phyloP scores from a whole-genome alignment of 441 rosid species.

The Eruca vesicaria region DNA sequence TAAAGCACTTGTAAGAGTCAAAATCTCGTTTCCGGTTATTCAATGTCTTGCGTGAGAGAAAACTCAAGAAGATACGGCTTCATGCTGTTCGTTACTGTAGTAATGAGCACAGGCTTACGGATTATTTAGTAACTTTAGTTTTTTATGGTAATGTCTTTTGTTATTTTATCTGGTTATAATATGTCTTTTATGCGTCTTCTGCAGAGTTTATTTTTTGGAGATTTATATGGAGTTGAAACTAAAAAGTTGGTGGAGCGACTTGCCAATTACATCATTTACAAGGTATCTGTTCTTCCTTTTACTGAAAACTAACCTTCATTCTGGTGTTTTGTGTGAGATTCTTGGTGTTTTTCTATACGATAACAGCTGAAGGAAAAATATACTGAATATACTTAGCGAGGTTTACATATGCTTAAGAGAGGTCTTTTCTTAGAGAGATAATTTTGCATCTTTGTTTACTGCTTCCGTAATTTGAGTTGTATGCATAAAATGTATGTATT shows the following conservation, averaged over 20 bases:
- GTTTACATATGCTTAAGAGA: neutral
- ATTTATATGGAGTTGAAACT: slow-evolving; percentile 75
- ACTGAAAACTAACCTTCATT: neutral
- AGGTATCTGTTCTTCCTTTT: slow-evolving; percentile 52
- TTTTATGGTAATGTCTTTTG: neutral
- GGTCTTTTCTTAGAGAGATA: slow-evolving; percentile 4
- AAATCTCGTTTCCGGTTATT: neutral
- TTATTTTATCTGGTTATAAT: slow-evolving; percentile 2
- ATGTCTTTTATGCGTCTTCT: slow-evolving; percentile 8
- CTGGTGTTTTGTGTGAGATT: slow-evolving; percentile 3
- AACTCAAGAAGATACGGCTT: neutral
- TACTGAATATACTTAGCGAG: neutral
- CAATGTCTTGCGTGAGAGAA: neutral
- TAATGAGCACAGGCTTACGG: neutral
- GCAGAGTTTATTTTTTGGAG: slow-evolving; percentile 88
- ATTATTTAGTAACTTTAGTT: neutral
- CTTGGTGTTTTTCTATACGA: slow-evolving; percentile 6
- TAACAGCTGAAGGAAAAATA: neutral
- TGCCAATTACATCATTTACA: slow-evolving; percentile 87
- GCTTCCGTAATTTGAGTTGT: neutral
- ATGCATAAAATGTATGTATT: neutral
- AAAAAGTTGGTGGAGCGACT: slow-evolving; percentile 83
- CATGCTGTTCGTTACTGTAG: neutral
- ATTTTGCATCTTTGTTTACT: neutral
- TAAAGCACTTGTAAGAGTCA: neutral